phyloP scores from a whole-genome alignment of 2,329 filamentous ascomycete species.

The Lithohypha guttulata region DNA sequence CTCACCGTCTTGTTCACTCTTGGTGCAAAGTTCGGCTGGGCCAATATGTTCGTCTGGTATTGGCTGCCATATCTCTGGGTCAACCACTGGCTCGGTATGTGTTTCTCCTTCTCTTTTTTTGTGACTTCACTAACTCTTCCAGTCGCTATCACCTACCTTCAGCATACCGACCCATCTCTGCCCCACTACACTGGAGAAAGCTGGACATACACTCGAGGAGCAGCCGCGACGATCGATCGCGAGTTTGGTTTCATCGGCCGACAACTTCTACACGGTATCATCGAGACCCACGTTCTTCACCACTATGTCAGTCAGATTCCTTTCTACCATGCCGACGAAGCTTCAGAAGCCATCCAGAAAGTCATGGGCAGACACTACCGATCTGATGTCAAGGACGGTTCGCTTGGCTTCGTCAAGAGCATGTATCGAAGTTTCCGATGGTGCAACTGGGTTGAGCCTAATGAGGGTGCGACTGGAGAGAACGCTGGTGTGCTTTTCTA shows the following conservation, averaged over 20 bases:
- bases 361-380: constrained; percentile 97
- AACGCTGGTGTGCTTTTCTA: constrained; percentile 84
- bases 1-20: constrained; percentile 54
- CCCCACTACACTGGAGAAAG: constrained; percentile 79
- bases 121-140: constrained; percentile 15
- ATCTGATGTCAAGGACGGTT: constrained; percentile 63
- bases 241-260: constrained; percentile 95
- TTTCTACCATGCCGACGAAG: constrained; percentile 94
- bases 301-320: constrained; percentile 95
- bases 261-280: constrained; percentile 83
- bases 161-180: constrained; percentile 90
- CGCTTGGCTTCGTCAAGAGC: constrained; percentile 71
- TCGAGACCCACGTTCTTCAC: constrained; percentile 95
- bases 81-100: constrained; percentile 95
- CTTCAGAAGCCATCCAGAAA: constrained; percentile 82
- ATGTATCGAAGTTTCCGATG: constrained; percentile 70
- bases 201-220: constrained; percentile 90
- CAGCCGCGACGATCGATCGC: constrained; percentile 89
- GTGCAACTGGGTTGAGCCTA: constrained; percentile 98
- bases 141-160: constrained; percentile 95
- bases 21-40: constrained; percentile 67
- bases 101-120: constrained; percentile 5
- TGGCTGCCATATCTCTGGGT: constrained; percentile 92
- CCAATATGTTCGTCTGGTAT: constrained; percentile 91
- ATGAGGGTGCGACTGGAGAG: constrained; percentile 65